Base-by-base conservation (phyloP, 2,329 filamentous ascomycete species). In the Aspergillus sp. region DNA sequence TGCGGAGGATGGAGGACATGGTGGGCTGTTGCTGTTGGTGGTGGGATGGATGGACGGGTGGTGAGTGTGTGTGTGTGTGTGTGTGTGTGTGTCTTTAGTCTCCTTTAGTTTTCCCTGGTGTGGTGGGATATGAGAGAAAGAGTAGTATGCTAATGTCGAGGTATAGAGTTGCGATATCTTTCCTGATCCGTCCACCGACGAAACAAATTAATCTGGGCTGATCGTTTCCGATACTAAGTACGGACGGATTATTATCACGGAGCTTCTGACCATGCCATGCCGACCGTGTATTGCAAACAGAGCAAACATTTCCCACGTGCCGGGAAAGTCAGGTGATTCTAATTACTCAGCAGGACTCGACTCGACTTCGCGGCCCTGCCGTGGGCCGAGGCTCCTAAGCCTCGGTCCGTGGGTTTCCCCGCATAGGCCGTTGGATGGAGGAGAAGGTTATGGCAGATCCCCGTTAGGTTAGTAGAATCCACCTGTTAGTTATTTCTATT, bases 1-100 rank as follows among this genome's bases (percentile, higher is more conserved):
- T 82, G 75, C 74, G 72, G 59, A 79, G 72, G 57, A 74, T 70
- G 79, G 71, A 66, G 48, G 77, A 72, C 73, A 80, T 78, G 63
- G 57, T 72, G 52, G 23, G 21, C 49, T 47, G 50, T 25, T 47
- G 47, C 51, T 51, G 50, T n/a, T 63, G 36, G 17, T 43, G 53
- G 57, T 53, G 30, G 25, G 52, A 19, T 38, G 32, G 30, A 28
- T 25, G 25, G 47, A 38, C 10, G 43, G 38, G 15, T 30, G 45
- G 6, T 30, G 5, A 21, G 41, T 28, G 25, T 8, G 25, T 28
- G 23, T 1, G 23, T 23, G 23, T 49, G 23, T 25, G 23, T n/a
- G n/a, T n/a, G n/a, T n/a, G n/a, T 8, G 25, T 50, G 15, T 17
- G 5, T 28, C 10, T 50, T 50, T 30, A 1, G 1, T 50, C 2